Conservation (phyloP, 129 eudicot genomes). For the Rutidosis leptorrhynchoides region DNA sequence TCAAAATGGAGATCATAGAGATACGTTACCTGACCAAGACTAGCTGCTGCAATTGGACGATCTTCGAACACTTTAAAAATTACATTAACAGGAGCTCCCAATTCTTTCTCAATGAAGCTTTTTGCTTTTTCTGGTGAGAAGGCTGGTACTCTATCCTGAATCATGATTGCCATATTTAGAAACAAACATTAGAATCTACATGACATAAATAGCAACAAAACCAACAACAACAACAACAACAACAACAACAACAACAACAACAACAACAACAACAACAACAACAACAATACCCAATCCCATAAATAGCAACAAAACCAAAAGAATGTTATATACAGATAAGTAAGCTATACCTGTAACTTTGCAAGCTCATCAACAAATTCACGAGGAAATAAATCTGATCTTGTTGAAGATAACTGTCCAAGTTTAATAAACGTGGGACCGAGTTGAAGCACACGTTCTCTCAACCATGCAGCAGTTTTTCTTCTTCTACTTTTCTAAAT, state of each 20-base stretch:
- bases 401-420: slow-evolving; percentile 85
- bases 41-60: slow-evolving; percentile 94
- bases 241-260: too few relatives aligned
- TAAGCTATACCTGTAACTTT: slow-evolving; percentile 73
- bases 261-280: too few relatives aligned
- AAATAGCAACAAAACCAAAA: slow-evolving; percentile 3
- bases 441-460: slow-evolving; percentile 80
- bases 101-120: slow-evolving; percentile 62
- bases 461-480: slow-evolving; percentile 87
- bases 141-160: slow-evolving; percentile 96
- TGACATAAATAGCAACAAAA: background rate
- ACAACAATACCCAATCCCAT: too few relatives aligned
- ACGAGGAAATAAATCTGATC: slow-evolving; percentile 93
- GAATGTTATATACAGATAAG: slow-evolving; percentile 14
- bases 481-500: slow-evolving; percentile 66
- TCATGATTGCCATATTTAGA: slow-evolving; percentile 19
- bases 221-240: too few relatives aligned
- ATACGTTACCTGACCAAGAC: slow-evolving; percentile 93
- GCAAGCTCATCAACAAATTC: slow-evolving; percentile 96
- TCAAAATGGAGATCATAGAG: background rate
- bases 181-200: slow-evolving; percentile 8
- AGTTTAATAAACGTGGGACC: slow-evolving; percentile 95
- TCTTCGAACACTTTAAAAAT: slow-evolving; percentile 88
- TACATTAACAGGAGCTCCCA: slow-evolving; percentile 79
- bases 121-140: slow-evolving; percentile 78